Percentiles rank a stretch among this genome's conserved stretches.
Evolutionary conservation across 176 grass and related monocot genomes (phyloP).

Genomic region (Phragmites australis): DNA sequence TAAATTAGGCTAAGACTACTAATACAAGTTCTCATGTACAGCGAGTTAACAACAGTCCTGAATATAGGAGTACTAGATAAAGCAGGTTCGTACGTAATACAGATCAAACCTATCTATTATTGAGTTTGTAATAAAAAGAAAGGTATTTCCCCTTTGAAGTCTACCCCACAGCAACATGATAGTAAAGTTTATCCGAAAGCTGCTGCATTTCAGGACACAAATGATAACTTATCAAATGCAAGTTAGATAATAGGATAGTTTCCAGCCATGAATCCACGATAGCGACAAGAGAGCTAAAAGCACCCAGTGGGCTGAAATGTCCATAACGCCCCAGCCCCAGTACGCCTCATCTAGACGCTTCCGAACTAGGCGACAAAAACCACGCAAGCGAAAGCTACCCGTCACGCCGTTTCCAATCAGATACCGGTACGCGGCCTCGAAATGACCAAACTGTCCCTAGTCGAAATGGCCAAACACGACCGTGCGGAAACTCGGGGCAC

Average conservation of each 20-base stretch:
- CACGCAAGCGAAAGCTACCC: conserved; percentile 32
- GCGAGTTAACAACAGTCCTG: background rate
- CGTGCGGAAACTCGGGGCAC: background rate
- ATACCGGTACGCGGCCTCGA: background rate
- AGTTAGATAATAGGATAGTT: conserved; percentile 30
- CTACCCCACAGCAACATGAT: conserved; percentile 31
- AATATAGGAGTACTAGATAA: background rate
- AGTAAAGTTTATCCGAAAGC: conserved; percentile 32
- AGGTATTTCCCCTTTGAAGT: conserved; percentile 20
- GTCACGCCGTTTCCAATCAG: conserved; percentile 19
- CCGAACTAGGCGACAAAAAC: conserved; percentile 42
- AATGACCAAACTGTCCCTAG: conserved; percentile 37
- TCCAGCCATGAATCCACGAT: conserved; percentile 41
- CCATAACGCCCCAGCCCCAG: conserved; percentile 32
- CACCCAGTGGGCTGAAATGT: conserved; percentile 28
- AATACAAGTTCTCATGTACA: background rate
- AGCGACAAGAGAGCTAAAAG: conserved; percentile 28
- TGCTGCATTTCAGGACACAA: conserved; percentile 32
- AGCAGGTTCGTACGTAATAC: conserved; percentile 11
- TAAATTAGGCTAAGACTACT: conserved; percentile 24
- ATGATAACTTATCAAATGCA: conserved; percentile 39
- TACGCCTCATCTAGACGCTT: conserved; percentile 52
- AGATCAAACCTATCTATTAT: background rate
- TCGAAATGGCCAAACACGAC: no score
- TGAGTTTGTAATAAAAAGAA: background rate